A percentile compares a stretch with the other conserved stretches of the same genome.
phyloP scores from a whole-genome alignment of 306 rosid genomes.

The Medicago truncatula region DNA sequence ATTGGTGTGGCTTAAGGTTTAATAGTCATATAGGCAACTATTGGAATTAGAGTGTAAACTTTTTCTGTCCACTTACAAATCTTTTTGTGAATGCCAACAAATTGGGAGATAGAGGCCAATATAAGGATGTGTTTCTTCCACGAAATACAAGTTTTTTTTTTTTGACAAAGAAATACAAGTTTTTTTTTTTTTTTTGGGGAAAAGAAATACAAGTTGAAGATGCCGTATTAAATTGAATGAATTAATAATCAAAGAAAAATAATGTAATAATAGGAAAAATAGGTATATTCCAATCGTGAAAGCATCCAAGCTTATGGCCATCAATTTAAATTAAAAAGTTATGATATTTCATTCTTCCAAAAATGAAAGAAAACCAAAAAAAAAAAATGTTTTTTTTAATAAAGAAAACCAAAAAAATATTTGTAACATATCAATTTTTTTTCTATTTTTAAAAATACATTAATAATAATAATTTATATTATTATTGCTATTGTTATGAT shows the following conservation, averaged over 20 bases:
- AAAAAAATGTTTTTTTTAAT: no score
- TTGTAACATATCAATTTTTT: no score
- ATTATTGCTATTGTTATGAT: no score
- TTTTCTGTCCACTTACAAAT: conserved; percentile 15
- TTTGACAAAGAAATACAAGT: no score
- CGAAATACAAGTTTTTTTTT: no score
- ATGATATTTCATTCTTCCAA: no score
- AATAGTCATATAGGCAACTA: background rate
- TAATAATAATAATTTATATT: no score
- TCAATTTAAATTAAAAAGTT: background rate
- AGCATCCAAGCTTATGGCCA: background rate
- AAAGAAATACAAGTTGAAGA: background rate
- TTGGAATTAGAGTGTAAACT: background rate
- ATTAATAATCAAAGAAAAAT: conserved; percentile 4
- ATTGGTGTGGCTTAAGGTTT: conserved; percentile 9
- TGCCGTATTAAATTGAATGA: background rate
- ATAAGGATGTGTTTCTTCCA: conserved; percentile 13
- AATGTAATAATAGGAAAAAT: background rate
- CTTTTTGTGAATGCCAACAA: conserved; percentile 28
- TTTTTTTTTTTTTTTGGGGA: no score
- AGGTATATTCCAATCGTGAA: background rate
- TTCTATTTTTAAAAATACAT: no score
- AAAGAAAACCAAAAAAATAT: no score
- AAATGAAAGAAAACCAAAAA: no score
- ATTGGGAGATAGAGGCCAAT: background rate